Evolutionary conservation across 805 yeast genomes (phyloP).

Genomic region (Metschnikowia cerradonensis): DNA sequence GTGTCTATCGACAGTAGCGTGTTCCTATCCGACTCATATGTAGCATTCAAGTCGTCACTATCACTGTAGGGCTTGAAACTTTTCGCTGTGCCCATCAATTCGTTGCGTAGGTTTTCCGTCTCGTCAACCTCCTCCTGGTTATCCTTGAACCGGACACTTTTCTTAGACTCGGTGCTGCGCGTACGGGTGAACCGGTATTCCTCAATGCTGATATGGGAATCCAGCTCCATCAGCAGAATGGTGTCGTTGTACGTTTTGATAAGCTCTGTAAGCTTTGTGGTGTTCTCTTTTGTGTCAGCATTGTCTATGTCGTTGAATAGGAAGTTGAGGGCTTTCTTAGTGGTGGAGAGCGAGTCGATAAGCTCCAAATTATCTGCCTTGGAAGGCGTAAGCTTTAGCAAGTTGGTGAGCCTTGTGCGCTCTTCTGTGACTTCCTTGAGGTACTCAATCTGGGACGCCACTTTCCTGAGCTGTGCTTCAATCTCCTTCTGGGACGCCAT

Average conservation of each 20-base stretch:
- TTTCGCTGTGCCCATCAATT: slow-evolving; percentile 32
- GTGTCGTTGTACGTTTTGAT: slow-evolving; percentile 17
- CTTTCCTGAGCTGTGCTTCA: slow-evolving; percentile 18
- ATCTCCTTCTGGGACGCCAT: slow-evolving; percentile 19
- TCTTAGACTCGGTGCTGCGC: slow-evolving; percentile 10
- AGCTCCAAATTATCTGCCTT: slow-evolving; percentile 37
- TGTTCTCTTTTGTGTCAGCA: slow-evolving; percentile 4
- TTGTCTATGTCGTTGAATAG: slow-evolving; percentile 26
- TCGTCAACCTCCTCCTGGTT: slow-evolving; percentile 19
- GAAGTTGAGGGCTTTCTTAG: slow-evolving; percentile 25
- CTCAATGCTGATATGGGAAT: slow-evolving; percentile 26
- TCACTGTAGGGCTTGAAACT: slow-evolving; percentile 36
- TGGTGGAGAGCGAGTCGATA: slow-evolving; percentile 25
- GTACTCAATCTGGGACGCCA: slow-evolving; percentile 22
- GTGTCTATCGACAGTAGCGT: slow-evolving; percentile 24
- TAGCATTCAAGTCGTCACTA: slow-evolving; percentile 3
- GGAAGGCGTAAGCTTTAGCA: slow-evolving; percentile 35
- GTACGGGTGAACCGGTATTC: slow-evolving; percentile 26
- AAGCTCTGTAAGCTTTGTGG: slow-evolving; percentile 1
- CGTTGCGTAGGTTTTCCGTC: slow-evolving; percentile 22
- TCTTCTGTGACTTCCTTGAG: slow-evolving; percentile 32
- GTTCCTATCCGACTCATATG: slow-evolving; percentile 18
- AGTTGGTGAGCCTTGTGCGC: slow-evolving; percentile 25
- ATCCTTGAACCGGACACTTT: slow-evolving; percentile 36
- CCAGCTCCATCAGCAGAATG: slow-evolving; percentile 20